Conservation (phyloP, 495 filamentous ascomycete species). For the Lindgomyces ingoldianus region DNA sequence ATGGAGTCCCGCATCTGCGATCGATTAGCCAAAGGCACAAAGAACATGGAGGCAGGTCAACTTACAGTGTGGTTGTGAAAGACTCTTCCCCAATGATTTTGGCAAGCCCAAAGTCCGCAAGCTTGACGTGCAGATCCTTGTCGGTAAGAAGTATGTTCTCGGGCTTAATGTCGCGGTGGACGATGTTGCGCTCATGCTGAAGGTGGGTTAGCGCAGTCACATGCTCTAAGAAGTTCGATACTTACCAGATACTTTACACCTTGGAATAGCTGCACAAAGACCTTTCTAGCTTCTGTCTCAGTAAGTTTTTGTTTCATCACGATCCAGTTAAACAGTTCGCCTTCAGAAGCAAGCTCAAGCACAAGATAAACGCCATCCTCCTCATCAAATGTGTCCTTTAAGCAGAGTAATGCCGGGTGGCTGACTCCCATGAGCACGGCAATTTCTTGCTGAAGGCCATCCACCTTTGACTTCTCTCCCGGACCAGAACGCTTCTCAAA, state of each 20-base stretch:
- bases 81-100: constrained; percentile 99
- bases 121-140: constrained; percentile 79
- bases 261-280: constrained; percentile 90
- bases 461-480: constrained; percentile 78
- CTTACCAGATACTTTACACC: constrained; percentile 91
- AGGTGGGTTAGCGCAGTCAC: constrained; percentile 33
- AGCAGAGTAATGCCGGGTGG: constrained; percentile 90
- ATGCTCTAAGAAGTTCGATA: not conserved
- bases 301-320: constrained; percentile 83
- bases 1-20: constrained; percentile 82
- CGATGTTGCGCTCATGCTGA: constrained; percentile 95
- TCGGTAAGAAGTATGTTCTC: constrained; percentile 94
- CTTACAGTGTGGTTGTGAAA: constrained; percentile 89
- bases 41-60: constrained; percentile 3
- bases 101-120: constrained; percentile 95
- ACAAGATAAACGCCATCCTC: constrained; percentile 87
- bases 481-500: constrained; percentile 80
- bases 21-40: constrained; percentile 17
- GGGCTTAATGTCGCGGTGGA: constrained; percentile 98
- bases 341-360: constrained; percentile 85
- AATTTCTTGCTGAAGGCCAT: constrained; percentile 91
- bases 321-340: constrained; percentile 94
- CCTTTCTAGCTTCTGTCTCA: constrained; percentile 77
- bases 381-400: constrained; percentile 96
- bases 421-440: constrained; percentile 93